Evolutionary conservation across 768 basidiomycete genomes (phyloP).

Genomic region (Agaricus bisporus): DNA sequence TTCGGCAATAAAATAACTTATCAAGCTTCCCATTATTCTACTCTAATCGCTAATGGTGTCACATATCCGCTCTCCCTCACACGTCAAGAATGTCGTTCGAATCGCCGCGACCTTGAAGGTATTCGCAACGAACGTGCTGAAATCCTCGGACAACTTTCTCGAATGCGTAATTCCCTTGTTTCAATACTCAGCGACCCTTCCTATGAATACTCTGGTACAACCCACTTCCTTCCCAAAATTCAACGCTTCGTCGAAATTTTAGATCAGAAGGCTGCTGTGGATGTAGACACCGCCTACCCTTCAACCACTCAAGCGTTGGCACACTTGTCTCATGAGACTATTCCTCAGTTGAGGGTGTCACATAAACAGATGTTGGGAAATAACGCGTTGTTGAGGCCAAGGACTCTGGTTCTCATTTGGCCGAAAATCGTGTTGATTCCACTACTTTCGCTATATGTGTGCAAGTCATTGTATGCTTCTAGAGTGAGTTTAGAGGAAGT

Average conservation of each 20-base stretch:
- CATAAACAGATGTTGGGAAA: conserved; percentile 11
- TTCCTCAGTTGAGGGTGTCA: conserved; percentile 1
- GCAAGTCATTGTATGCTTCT: conserved; percentile 42
- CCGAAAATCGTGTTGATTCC: conserved; percentile 76
- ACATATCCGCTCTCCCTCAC: conserved; percentile 56
- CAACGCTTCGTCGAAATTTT: conserved; percentile 9
- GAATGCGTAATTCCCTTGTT: conserved; percentile 42
- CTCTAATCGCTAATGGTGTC: conserved; percentile 19
- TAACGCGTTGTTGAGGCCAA: conserved; percentile 12
- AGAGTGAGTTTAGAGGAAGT: conserved; percentile 43
- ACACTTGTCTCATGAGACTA: conserved; percentile 6
- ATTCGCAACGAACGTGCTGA: conserved; percentile 67
- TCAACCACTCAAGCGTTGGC: conserved; percentile 1
- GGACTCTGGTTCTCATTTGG: conserved; percentile 56
- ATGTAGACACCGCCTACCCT: conserved; percentile 2
- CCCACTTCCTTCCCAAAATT: not conserved
- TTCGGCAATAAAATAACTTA: not conserved
- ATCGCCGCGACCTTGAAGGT: conserved; percentile 51
- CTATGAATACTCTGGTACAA: conserved; percentile 14
- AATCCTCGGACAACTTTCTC: conserved; percentile 56
- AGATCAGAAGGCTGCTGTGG: conserved; percentile 8
- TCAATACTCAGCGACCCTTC: conserved; percentile 17
- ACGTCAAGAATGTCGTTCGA: conserved; percentile 60
- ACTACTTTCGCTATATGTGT: conserved; percentile 48
- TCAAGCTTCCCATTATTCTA: conserved; percentile 13